Evolutionary conservation across 75 land plant species (phyloP).

Genomic region (Ceratopteris richardii): DNA sequence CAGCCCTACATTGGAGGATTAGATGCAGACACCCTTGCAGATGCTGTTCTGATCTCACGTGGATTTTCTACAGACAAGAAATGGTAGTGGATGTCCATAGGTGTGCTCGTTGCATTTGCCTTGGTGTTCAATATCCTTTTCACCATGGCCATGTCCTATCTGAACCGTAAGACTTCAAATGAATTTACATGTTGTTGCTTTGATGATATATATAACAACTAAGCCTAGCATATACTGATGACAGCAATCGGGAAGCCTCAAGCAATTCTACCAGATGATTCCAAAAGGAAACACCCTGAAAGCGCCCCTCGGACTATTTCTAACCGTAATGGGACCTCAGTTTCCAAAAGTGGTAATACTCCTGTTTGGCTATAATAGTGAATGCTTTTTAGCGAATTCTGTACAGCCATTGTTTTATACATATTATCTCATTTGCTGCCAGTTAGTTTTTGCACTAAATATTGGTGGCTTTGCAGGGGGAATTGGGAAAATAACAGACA

Average conservation of each 20-base stretch:
- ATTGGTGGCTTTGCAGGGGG: neutral
- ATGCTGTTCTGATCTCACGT: conserved; percentile 4
- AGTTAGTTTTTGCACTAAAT: neutral
- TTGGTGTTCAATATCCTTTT: conserved; percentile 16
- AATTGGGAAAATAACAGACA: neutral
- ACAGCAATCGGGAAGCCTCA: conserved; percentile 23
- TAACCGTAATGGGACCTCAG: no score
- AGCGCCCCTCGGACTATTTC: no score
- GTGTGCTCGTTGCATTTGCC: conserved; percentile 10
- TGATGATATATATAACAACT: neutral
- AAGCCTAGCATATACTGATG: neutral
- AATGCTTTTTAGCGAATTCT: neutral
- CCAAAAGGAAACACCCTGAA: no score
- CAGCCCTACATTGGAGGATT: neutral
- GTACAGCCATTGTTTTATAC: neutral
- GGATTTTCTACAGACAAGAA: conserved; percentile 9
- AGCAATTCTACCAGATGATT: conserved; percentile 13
- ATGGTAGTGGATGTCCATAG: conserved; percentile 28
- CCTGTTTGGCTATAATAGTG: no score
- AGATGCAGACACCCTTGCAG: conserved; percentile 6
- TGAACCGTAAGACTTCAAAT: conserved; percentile 15
- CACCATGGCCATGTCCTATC: conserved; percentile 22
- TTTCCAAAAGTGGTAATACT: no score
- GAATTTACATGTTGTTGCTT: neutral
- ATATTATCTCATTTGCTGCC: neutral